phyloP scores from a whole-genome alignment of 1,284 basidiomycete species.

The Microbotryum saponariae region DNA sequence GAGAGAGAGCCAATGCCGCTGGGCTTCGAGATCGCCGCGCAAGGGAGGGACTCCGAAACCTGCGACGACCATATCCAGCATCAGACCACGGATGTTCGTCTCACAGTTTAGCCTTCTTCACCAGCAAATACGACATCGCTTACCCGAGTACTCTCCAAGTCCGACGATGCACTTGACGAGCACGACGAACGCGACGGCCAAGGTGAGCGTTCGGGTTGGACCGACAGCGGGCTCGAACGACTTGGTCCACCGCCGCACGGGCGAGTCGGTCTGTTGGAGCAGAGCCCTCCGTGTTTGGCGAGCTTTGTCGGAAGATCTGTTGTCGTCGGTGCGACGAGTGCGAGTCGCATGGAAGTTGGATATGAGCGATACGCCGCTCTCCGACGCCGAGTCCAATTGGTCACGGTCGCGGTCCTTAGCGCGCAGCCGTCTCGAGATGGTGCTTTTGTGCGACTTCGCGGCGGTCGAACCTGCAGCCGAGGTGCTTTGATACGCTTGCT shows the following conservation, averaged over 20 bases:
- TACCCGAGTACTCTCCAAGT: conserved; percentile 73
- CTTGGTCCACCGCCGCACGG: conserved; percentile 4
- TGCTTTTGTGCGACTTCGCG: too few relatives aligned
- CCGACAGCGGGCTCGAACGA: neutral
- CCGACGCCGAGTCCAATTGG: neutral
- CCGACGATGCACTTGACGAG: conserved; percentile 62
- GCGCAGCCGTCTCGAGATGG: too few relatives aligned
- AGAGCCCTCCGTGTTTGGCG: too few relatives aligned
- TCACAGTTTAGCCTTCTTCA: neutral
- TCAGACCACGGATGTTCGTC: neutral
- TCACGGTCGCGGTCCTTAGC: neutral
- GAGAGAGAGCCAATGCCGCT: conserved; percentile 89
- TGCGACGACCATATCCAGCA: conserved; percentile 36
- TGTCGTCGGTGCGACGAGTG: neutral
- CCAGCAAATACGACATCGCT: neutral
- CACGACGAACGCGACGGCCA: conserved; percentile 49
- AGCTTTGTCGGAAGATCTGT: too few relatives aligned
- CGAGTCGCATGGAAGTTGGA: neutral
- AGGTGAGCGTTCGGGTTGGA: conserved; percentile 37
- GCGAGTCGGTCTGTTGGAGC: conserved; percentile 10
- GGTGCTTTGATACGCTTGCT: too few relatives aligned
- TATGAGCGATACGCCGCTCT: neutral
- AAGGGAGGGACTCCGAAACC: conserved; percentile 66
- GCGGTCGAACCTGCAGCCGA: too few relatives aligned
- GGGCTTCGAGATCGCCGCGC: conserved; percentile 87